Evolutionary conservation across 495 filamentous ascomycete species (phyloP), one percentile per base, ranked within the genome.

Genomic region (Lasiosphaeris hirsuta): DNA sequence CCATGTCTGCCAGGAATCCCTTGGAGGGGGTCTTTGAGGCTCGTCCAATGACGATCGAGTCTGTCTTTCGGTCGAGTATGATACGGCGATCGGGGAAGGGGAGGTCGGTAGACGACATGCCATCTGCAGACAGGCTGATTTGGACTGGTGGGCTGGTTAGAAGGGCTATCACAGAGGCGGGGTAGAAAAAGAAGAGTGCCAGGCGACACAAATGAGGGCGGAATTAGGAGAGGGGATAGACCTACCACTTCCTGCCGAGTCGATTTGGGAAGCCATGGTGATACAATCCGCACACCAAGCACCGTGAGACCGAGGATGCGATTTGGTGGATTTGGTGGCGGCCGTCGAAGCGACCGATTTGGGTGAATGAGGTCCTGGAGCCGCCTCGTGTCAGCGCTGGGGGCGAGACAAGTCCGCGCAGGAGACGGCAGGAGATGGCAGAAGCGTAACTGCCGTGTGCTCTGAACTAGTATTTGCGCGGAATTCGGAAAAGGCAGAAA

Each of bases 11-110:
- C 9, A 74, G 36, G 23, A 72, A 72, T 1, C 74, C 76, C 18
- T 78, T 79, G 2, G 67, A 51, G 0, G 65, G 42, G 3, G 71
- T 61, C 45, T 72, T 75, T 7, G 75, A 76, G 0, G 73, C 64
- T 54, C 75, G 69, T 4, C 76, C 76, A 58, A 79, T 69, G 10
- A 56, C 58, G 36, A 79, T 18, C 5, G 48, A 47, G 1, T 63
- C 58, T 3, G 48, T 60, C 2, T 58, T 10, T 2, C 10, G 40
- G 11, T 63, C 63, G 34, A 78, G 56, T 1, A 61, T 44, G 39
- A 78, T 69, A 15, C 56, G 54, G 3, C 77, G 73, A 10, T 62
- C 51, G 17, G 61, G 60, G 13, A 59, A 55, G 7, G 34, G 35
- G 11, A 53, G 11, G 13, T 46, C 36, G 19, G 11, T 8, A 0